phyloP scores from a whole-genome alignment of 441 rosid species.

The Codiaeum variegatum region DNA sequence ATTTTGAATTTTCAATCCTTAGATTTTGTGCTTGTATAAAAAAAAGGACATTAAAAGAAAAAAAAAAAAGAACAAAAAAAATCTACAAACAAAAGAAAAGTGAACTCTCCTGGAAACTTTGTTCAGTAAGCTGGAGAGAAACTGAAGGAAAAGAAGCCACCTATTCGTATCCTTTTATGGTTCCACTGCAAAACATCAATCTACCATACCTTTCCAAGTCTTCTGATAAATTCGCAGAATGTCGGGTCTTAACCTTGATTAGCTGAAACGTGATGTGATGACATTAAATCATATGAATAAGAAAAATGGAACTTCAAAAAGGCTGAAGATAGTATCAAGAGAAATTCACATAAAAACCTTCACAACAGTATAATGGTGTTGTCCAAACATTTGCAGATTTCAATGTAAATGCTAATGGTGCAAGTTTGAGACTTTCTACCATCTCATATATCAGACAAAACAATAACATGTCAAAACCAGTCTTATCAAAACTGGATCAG shows the following conservation, averaged over 20 bases:
- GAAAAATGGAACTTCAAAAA: not conserved
- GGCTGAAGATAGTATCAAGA: not conserved
- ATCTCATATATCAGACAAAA: not conserved
- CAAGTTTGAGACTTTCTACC: not conserved
- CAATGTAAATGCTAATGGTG: not conserved
- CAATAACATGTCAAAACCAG: too few species aligned
- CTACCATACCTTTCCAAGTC: not conserved
- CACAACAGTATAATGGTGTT: not conserved
- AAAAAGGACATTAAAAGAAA: too few species aligned
- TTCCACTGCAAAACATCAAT: not conserved
- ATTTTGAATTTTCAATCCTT: not conserved
- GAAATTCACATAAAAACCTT: not conserved
- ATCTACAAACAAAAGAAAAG: not conserved
- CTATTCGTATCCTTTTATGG: not conserved
- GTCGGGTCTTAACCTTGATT: not conserved
- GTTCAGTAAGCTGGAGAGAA: not conserved
- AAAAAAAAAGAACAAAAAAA: not conserved
- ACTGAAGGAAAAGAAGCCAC: not conserved
- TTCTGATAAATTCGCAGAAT: not conserved
- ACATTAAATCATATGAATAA: not conserved
- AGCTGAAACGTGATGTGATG: slow-evolving; percentile 1
- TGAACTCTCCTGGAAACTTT: not conserved
- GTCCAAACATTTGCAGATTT: not conserved
- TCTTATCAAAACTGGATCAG: too few species aligned
- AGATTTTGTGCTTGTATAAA: not conserved